Conservation (phyloP, 768 basidiomycete species). For the Tylopilus plumbeoviolaceoides region DNA sequence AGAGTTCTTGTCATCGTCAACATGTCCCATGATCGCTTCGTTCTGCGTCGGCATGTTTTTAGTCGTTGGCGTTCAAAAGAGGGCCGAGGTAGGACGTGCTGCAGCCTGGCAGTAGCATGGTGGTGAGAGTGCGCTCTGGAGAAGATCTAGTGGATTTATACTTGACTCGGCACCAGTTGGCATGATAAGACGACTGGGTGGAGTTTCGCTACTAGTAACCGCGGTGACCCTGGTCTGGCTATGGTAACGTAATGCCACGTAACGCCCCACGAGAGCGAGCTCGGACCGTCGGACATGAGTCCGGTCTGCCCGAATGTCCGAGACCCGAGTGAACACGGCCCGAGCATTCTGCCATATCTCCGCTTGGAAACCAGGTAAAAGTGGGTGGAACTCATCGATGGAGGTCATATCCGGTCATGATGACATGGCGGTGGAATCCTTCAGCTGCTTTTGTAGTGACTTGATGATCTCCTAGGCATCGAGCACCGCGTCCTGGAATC, state of each 20-base stretch:
- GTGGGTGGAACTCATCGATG: too few species aligned
- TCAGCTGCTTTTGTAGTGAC: too few species aligned
- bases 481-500: neutral
- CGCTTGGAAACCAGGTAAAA: too few species aligned
- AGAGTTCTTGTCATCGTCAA: neutral
- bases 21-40: conserved; percentile 10
- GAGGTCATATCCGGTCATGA: too few species aligned
- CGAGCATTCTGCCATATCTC: too few species aligned
- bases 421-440: too few species aligned
- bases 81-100: conserved; percentile 12
- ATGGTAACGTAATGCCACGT: neutral
- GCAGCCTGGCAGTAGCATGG: neutral
- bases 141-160: conserved; percentile 13
- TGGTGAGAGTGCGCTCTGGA: neutral
- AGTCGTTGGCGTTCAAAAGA: conserved; percentile 3
- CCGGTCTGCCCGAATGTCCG: too few species aligned
- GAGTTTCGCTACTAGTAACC: neutral
- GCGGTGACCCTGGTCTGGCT: neutral
- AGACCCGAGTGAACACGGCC: too few species aligned
- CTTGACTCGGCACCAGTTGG: neutral
- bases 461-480: neutral
- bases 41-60: neutral
- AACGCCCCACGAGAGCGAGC: too few species aligned
- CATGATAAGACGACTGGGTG: neutral
- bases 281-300: too few species aligned